Evolutionary conservation across 208 protist species (phyloP).

Genomic region (Crithidia thermophila): DNA sequence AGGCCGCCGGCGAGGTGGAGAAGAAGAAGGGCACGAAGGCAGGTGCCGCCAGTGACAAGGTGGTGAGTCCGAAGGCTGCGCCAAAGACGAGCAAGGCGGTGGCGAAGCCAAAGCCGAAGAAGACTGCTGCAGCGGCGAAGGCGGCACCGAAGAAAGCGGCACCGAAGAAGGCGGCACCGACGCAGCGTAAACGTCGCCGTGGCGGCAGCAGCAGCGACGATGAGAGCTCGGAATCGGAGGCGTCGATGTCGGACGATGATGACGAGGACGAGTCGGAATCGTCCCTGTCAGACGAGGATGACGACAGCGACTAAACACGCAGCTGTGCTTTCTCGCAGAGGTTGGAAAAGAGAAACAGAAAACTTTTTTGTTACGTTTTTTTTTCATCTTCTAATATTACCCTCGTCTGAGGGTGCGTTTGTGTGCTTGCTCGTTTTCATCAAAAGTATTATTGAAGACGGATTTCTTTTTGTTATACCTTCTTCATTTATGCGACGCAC

Average conservation of each 20-base stretch:
- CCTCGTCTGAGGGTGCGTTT: too few species aligned
- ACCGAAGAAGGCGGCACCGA: constrained; percentile 20
- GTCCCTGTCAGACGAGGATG: constrained; percentile 23
- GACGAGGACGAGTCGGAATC: constrained; percentile 27
- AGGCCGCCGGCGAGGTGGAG: not conserved
- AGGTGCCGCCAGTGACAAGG: not conserved
- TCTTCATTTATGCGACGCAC: too few species aligned
- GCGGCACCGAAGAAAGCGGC: constrained; percentile 7
- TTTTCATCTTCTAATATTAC: constrained; percentile 4
- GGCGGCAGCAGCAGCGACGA: constrained; percentile 19
- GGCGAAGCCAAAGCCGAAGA: not conserved
- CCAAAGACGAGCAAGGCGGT: not conserved
- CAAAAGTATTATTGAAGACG: not conserved
- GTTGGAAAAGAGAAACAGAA: not conserved
- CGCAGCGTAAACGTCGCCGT: constrained; percentile 26
- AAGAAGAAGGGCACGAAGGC: not conserved
- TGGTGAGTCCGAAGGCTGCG: not conserved
- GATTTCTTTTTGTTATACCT: too few species aligned
- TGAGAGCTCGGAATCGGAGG: constrained; percentile 31
- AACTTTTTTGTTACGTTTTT: constrained; percentile 18
- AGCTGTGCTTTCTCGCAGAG: too few species aligned
- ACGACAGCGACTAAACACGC: constrained; percentile 23
- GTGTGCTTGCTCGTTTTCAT: not conserved
- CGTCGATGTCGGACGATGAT: constrained; percentile 17
- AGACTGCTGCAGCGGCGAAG: constrained; percentile 8